A percentile compares a stretch with the other conserved stretches of the same genome.
These are phyloP conservation scores for Rhododendron vialii DNA, from an alignment of 148 eudicot genomes.

Conservation along the genomic window DNA sequence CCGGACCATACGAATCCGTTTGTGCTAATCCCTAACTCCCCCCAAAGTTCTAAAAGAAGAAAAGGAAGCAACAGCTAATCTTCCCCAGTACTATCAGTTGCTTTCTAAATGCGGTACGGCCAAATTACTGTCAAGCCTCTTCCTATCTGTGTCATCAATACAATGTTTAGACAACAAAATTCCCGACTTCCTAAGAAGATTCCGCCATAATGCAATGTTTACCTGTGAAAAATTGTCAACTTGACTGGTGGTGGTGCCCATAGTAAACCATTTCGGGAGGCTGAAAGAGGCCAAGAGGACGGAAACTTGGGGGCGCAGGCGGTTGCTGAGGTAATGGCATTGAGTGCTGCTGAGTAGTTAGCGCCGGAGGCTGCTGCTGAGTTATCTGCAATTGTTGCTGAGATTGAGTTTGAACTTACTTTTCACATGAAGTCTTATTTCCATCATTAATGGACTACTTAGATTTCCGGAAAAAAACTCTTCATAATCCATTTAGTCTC, in stretches of 20 bases:
- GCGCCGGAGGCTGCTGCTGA: conserved; percentile 27
- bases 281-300: conserved; percentile 48
- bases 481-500: background rate
- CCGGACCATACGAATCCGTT: background rate
- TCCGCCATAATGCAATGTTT: background rate
- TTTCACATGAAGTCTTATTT: background rate
- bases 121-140: background rate
- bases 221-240: conserved; percentile 17
- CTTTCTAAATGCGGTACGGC: background rate
- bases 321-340: conserved; percentile 44
- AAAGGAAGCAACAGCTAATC: background rate
- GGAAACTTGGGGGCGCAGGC: conserved; percentile 59
- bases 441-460: background rate
- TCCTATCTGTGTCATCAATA: background rate
- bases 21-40: background rate
- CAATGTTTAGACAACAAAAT: background rate
- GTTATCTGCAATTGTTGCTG: conserved; percentile 47
- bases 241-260: conserved; percentile 57
- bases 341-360: conserved; percentile 34
- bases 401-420: background rate
- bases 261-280: conserved; percentile 75
- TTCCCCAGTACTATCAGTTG: background rate
- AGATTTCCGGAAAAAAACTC: background rate
- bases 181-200: background rate
- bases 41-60: background rate